Conservation (phyloP, 495 filamentous ascomycete genomes). For the Bacidia rubella region DNA sequence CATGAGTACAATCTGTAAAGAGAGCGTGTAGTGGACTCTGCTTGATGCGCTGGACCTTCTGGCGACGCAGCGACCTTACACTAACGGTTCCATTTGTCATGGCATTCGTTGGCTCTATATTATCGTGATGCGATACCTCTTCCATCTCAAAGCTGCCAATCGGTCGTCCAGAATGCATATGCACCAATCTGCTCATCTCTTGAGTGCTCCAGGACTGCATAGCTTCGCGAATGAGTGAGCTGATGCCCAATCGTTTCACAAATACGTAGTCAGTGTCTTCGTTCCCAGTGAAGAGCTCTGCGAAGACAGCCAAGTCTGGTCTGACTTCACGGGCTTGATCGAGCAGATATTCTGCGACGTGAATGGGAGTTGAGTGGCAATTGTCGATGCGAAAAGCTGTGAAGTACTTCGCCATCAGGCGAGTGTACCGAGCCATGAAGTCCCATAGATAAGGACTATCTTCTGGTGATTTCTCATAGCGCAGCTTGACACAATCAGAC, state of each 20-base stretch:
- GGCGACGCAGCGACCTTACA: constrained; percentile 26
- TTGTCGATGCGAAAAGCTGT: constrained; percentile 95
- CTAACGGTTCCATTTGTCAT: constrained; percentile 27
- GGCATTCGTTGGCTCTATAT: constrained; percentile 44
- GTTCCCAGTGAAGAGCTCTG: constrained; percentile 91
- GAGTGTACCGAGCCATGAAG: constrained; percentile 85
- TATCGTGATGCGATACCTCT: constrained; percentile 68
- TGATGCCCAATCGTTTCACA: constrained; percentile 80
- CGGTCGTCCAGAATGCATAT: constrained; percentile 84
- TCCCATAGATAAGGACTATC: constrained; percentile 94
- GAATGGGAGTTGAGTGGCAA: constrained; percentile 89
- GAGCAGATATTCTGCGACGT: constrained; percentile 84
- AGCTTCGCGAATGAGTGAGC: constrained; percentile 82
- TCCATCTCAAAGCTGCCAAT: constrained; percentile 95
- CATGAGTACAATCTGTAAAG: constrained; percentile 99
- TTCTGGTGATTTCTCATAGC: constrained; percentile 67
- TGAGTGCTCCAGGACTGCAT: constrained; percentile 97
- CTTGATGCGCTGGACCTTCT: constrained; percentile 60
- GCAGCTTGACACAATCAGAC: constrained; percentile 96
- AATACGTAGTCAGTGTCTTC: constrained; percentile 95
- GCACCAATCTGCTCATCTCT: constrained; percentile 81
- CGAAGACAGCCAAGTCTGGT: constrained; percentile 80
- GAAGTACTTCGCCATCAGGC: constrained; percentile 90
- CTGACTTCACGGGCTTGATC: constrained; percentile 82
- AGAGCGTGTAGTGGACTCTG: constrained; percentile 77